Conservation (phyloP, 208 protist genomes). For the Acanthamoeba sp. region DNA sequence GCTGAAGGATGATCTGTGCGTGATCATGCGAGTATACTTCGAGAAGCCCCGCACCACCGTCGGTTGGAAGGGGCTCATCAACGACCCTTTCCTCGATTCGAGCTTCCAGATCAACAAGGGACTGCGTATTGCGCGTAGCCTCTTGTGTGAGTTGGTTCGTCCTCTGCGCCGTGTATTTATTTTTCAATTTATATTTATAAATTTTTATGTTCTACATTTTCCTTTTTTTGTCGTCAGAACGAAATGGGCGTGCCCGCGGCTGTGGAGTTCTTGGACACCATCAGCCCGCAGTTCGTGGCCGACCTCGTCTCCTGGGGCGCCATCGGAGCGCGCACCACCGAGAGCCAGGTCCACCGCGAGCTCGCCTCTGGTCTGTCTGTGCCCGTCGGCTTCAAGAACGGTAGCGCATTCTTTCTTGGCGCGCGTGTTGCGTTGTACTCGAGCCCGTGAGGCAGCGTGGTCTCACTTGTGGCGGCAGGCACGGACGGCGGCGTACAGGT, state of each 20-base stretch:
- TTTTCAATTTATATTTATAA: background rate
- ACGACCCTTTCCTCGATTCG: slow-evolving; percentile 90
- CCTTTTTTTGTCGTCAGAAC: slow-evolving; percentile 52
- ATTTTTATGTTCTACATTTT: background rate
- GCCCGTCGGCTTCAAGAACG: slow-evolving; percentile 92
- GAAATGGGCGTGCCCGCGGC: slow-evolving; percentile 87
- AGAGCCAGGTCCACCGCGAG: slow-evolving; percentile 86
- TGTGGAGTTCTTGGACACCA: slow-evolving; percentile 90
- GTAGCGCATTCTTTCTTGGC: background rate
- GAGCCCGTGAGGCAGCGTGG: too few relatives aligned
- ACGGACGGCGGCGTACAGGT: slow-evolving; percentile 87
- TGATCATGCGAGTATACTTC: slow-evolving; percentile 92
- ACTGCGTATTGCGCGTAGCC: slow-evolving; percentile 77
- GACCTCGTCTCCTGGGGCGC: slow-evolving; percentile 89
- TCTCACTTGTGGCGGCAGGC: slow-evolving; percentile 63
- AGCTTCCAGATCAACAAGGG: slow-evolving; percentile 86
- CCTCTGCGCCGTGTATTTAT: background rate
- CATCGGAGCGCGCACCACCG: slow-evolving; percentile 90
- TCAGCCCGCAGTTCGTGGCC: slow-evolving; percentile 90
- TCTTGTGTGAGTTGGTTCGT: slow-evolving; percentile 78
- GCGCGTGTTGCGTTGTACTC: background rate
- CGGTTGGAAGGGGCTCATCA: slow-evolving; percentile 91
- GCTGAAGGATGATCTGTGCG: slow-evolving; percentile 84
- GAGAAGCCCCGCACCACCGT: slow-evolving; percentile 92
- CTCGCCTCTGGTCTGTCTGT: slow-evolving; percentile 90